Evolutionary conservation across 176 grass and related monocot genomes (phyloP).

Genomic region (Avena eriantha): DNA sequence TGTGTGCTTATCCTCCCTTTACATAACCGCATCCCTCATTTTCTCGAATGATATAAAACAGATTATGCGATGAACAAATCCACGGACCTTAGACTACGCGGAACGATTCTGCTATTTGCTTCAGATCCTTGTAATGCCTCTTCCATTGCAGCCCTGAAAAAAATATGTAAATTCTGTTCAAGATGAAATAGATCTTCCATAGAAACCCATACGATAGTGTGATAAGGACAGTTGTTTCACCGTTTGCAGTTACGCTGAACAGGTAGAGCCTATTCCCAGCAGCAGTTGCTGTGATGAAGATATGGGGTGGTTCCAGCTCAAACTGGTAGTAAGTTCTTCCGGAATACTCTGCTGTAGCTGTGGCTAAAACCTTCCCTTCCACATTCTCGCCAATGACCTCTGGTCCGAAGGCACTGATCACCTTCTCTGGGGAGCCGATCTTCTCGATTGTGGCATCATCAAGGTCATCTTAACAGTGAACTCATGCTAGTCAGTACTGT

Average conservation of each 20-base stretch:
- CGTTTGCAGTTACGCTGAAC: conserved; percentile 86
- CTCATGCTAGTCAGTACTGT: not conserved
- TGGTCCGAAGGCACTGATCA: conserved; percentile 82
- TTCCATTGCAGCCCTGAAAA: conserved; percentile 91
- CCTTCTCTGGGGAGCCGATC: conserved; percentile 75
- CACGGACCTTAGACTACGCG: conserved; percentile 58
- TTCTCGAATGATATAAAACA: conserved; percentile 22
- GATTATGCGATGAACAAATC: not conserved
- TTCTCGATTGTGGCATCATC: conserved; percentile 71
- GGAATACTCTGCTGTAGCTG: conserved; percentile 58
- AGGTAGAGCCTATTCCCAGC: conserved; percentile 95
- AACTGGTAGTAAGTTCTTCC: conserved; percentile 94
- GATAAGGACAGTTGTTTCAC: conserved; percentile 40
- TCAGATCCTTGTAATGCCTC: conserved; percentile 88
- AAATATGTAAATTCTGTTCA: not conserved
- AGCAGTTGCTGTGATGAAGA: conserved; percentile 90
- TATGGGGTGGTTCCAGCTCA: conserved; percentile 86
- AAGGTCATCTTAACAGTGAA: conserved; percentile 30
- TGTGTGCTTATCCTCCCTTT: conserved; percentile 27
- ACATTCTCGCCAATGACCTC: conserved; percentile 94
- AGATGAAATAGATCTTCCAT: not conserved
- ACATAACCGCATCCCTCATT: conserved; percentile 29
- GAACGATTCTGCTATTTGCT: conserved; percentile 89
- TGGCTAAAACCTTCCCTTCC: conserved; percentile 82
- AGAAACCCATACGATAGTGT: not conserved